phyloP scores from a whole-genome alignment of 1,139 yeast genomes.

The Protomyces inouyei region DNA sequence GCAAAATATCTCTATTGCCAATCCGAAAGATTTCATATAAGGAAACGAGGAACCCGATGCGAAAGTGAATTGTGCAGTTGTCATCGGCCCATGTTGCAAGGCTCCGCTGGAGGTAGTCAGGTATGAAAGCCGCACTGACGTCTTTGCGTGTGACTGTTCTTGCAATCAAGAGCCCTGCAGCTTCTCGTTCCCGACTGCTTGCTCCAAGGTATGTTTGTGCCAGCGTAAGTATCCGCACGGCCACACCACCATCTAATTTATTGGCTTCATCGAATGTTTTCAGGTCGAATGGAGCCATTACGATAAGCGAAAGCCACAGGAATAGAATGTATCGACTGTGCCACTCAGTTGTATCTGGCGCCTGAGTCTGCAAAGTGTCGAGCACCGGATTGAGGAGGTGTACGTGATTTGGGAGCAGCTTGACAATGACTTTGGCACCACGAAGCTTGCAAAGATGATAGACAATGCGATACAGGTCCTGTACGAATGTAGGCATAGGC shows the following conservation, averaged over 20 bases:
- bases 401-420: slow-evolving; percentile 59
- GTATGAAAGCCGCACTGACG: slow-evolving; percentile 25
- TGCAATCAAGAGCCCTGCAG: slow-evolving; percentile 45
- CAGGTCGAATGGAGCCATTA: slow-evolving; percentile 67
- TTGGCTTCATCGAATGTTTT: slow-evolving; percentile 38
- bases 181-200: slow-evolving; percentile 50
- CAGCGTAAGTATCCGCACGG: slow-evolving; percentile 41
- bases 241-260: slow-evolving; percentile 34
- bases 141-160: slow-evolving; percentile 45
- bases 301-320: slow-evolving; percentile 69
- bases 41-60: slow-evolving; percentile 13
- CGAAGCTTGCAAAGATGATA: slow-evolving; percentile 63
- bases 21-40: slow-evolving; percentile 10
- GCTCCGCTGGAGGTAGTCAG: background rate
- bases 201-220: slow-evolving; percentile 41
- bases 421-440: slow-evolving; percentile 54
- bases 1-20: slow-evolving; percentile 21
- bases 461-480: slow-evolving; percentile 36
- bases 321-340: slow-evolving; percentile 54
- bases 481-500: background rate
- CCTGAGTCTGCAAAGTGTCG: slow-evolving; percentile 29
- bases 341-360: slow-evolving; percentile 43
- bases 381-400: slow-evolving; percentile 43
- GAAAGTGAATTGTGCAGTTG: slow-evolving; percentile 7
- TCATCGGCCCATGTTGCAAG: background rate